Conservation (phyloP, 1,284 basidiomycete genomes). For the Rhodotorula sp. region DNA sequence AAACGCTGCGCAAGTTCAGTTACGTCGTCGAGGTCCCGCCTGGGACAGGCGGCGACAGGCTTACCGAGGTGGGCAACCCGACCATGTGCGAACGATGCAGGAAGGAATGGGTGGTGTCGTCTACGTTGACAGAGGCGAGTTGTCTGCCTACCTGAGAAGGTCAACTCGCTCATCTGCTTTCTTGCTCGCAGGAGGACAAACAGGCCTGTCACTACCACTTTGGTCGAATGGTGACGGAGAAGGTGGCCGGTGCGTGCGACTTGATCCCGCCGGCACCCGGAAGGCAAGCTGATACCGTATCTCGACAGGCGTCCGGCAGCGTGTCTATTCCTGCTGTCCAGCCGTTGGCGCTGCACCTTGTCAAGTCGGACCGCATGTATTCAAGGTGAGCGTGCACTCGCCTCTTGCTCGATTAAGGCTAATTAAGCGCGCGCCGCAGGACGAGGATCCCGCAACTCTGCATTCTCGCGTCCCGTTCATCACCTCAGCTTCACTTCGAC, state of each 20-base stretch:
- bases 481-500: slow-evolving; percentile 50
- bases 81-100: slow-evolving; percentile 75
- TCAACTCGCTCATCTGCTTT: neutral
- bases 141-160: neutral
- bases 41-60: slow-evolving; percentile 60
- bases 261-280: neutral
- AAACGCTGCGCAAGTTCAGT: slow-evolving; percentile 64
- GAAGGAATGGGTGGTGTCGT: slow-evolving; percentile 63
- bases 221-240: slow-evolving; percentile 65
- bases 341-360: slow-evolving; percentile 42
- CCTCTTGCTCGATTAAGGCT: neutral
- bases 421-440: slow-evolving; percentile 52
- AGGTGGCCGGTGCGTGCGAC: slow-evolving; percentile 60
- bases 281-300: neutral
- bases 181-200: slow-evolving; percentile 52
- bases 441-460: slow-evolving; percentile 65
- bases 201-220: slow-evolving; percentile 77
- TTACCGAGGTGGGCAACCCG: slow-evolving; percentile 63
- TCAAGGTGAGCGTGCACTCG: slow-evolving; percentile 16
- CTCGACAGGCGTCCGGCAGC: slow-evolving; percentile 53
- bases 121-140: slow-evolving; percentile 51
- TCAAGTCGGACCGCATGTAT: slow-evolving; percentile 44
- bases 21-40: slow-evolving; percentile 69
- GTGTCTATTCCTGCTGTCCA: slow-evolving; percentile 46
- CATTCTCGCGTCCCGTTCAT: slow-evolving; percentile 75